phyloP scores from a whole-genome alignment of 192 early-diverging fungal species.

The Paraglomus occultum region DNA sequence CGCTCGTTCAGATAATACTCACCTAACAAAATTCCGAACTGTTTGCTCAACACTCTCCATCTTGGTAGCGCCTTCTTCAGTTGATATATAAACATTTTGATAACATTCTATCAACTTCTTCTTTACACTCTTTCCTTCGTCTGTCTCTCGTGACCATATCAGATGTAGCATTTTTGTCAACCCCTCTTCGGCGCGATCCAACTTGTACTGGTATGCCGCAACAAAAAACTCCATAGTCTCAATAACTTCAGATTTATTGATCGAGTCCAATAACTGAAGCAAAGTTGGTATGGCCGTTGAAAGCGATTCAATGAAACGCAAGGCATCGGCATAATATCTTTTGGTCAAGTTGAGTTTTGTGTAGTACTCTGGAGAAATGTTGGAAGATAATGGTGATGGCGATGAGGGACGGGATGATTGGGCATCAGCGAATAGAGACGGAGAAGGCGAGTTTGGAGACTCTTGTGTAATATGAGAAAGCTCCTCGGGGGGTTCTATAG shows the following conservation, averaged over 20 bases:
- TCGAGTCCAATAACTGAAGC: constrained; percentile 83
- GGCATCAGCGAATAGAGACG: too few species aligned
- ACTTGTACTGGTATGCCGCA: constrained; percentile 74
- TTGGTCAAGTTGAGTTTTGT: constrained; percentile 46
- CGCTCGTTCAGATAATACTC: constrained; percentile 3
- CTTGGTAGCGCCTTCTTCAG: constrained; percentile 47
- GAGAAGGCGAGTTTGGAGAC: background rate
- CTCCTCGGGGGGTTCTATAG: constrained; percentile 36
- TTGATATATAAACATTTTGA: constrained; percentile 71
- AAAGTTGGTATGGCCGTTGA: constrained; percentile 74
- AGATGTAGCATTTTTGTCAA: constrained; percentile 95
- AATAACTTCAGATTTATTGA: constrained; percentile 88
- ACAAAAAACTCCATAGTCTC: constrained; percentile 98
- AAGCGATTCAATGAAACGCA: constrained; percentile 83
- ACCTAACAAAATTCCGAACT: constrained; percentile 69
- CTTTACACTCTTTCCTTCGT: constrained; percentile 71
- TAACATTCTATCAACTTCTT: constrained; percentile 79
- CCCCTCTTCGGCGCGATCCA: constrained; percentile 81
- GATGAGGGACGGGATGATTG: too few species aligned
- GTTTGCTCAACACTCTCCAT: constrained; percentile 65
- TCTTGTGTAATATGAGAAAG: constrained; percentile 24
- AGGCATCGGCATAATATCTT: constrained; percentile 86
- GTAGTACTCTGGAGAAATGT: constrained; percentile 42
- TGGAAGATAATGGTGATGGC: too few species aligned
- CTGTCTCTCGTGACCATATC: constrained; percentile 77